phyloP scores from a whole-genome alignment of 2,329 filamentous ascomycete species.

The Stemphylium vesicarium region DNA sequence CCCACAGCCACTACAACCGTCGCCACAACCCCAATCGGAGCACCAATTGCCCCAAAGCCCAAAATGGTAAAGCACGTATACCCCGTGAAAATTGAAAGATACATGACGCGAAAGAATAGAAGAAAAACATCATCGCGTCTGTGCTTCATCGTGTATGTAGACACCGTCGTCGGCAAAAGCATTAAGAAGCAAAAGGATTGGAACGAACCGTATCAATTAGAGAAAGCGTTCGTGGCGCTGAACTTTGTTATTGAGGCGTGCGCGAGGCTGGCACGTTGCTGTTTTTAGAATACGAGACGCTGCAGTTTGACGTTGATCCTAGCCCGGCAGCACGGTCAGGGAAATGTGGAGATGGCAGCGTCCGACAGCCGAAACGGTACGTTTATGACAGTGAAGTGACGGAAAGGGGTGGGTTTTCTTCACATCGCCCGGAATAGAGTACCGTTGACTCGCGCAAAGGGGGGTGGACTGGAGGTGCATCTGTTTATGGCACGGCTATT shows the following conservation, averaged over 20 bases:
- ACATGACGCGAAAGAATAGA: slow-evolving; percentile 22
- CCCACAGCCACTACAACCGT: slow-evolving; percentile 18
- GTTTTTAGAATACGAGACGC: slow-evolving; percentile 4
- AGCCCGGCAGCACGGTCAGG: not conserved
- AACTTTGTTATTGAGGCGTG: not conserved
- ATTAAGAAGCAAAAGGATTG: not conserved
- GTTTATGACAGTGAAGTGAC: not conserved
- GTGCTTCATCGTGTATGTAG: slow-evolving; percentile 3
- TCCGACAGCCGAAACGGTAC: not conserved
- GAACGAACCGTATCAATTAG: no score
- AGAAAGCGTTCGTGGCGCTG: not conserved
- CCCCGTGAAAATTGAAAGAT: slow-evolving; percentile 20
- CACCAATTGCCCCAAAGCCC: slow-evolving; percentile 17
- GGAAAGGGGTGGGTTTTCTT: not conserved
- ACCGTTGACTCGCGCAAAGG: not conserved
- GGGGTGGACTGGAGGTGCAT: not conserved
- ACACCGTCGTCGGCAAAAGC: not conserved
- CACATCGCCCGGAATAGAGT: not conserved
- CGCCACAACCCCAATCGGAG: slow-evolving; percentile 14
- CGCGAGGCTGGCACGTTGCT: not conserved
- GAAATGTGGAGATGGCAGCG: not conserved
- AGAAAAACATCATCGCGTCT: slow-evolving; percentile 16
- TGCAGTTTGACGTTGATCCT: slow-evolving; percentile 1
- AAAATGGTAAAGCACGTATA: slow-evolving; percentile 22
- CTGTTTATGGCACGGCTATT: not conserved